Base-by-base conservation (phyloP, 1,284 basidiomycete species). In the Cryptococcus sp. region DNA sequence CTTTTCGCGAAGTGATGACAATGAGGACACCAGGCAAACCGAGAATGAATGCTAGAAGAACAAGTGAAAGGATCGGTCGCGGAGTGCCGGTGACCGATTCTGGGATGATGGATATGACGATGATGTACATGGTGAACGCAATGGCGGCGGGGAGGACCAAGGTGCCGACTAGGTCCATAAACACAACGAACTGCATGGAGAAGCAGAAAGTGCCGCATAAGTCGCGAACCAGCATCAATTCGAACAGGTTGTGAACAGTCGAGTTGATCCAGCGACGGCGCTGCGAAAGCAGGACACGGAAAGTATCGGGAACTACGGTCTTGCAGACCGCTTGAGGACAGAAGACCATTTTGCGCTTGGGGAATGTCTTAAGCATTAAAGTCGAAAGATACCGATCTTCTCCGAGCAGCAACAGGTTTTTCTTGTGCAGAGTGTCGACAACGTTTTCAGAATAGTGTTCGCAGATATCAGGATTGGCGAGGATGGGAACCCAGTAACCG, bases 241-340 rank as follows among this genome's bases (percentile, higher is more conserved):
- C 96, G 57, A 91, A 89, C 49, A 99, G 82, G 73, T 99, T 99
- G 82, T 99, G 96, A 50, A 99, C 88, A 0, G 96, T 99, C 61
- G 93, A 97, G 82, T 99, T 99, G 82, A 99, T 99, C 96, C 95
- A 99, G 63, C 96, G 89, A 71, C 96, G 88, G 70, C 96, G 90
- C 77, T 99, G 95, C 3, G 93, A 97, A 23, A 99, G 85, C 48
- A 99, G 83, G 46, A 98, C 87, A 53, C 85, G 83, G 85, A 99
- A 99, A 2, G 91, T 93, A 76, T 99, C 93, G 1, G 96, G 95
- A 1, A 96, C 96, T 67, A 97, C 85, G 25, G 95, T 99, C 82
- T 97, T 94, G 83, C 96, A 99, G 13, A 96, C 91, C 0, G 95
- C 96, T 78, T 96, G 91, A 2, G 96, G 96, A 74, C 92, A 95